These are phyloP conservation scores for Calonectria hongkongensis DNA, from an alignment of 2,329 filamentous ascomycete species.

Conservation along the genomic window DNA sequence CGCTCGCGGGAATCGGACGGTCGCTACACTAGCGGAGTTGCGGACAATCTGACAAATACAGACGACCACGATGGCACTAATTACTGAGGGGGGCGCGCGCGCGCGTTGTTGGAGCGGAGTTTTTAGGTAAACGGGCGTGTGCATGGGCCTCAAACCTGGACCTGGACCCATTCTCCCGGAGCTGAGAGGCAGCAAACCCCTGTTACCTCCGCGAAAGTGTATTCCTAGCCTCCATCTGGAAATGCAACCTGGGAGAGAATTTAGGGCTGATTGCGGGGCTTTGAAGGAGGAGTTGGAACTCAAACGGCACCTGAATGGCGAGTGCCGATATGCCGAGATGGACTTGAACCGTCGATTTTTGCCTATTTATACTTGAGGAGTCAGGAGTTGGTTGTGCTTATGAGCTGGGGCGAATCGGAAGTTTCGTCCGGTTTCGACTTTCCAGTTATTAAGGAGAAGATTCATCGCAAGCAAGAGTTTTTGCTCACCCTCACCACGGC, in stretches of 20 bases:
- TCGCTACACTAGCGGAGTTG: constrained; percentile 21
- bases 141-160: background rate
- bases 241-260: background rate
- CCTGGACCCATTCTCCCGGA: constrained; percentile 10
- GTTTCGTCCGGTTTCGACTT: too few species aligned
- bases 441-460: too few species aligned
- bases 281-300: background rate
- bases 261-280: constrained; percentile 17
- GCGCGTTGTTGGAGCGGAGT: background rate
- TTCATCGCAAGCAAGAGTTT: too few species aligned
- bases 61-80: constrained; percentile 7
- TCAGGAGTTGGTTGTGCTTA: too few species aligned
- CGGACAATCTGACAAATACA: constrained; percentile 22
- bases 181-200: background rate
- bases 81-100: background rate
- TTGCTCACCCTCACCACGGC: too few species aligned
- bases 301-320: background rate
- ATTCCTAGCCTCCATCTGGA: background rate
- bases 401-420: too few species aligned
- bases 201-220: background rate
- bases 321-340: background rate
- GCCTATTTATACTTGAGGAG: background rate
- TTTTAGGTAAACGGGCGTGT: background rate
- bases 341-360: background rate
- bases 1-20: background rate